These are phyloP conservation scores for Delonix regia DNA, from an alignment of 306 rosid species.

Conservation along the genomic window DNA sequence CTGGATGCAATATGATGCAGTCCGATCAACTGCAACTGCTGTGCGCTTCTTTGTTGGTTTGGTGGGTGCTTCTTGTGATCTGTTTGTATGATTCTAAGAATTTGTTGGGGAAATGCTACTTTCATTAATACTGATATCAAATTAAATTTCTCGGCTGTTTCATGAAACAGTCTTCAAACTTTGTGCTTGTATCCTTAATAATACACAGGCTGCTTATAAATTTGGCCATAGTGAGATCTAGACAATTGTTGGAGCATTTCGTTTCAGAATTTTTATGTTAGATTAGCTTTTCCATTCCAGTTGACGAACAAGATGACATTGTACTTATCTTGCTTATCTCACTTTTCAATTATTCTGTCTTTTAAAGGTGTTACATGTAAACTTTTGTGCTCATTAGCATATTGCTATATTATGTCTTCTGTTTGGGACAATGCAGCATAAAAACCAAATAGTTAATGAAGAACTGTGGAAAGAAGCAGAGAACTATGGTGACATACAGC, in stretches of 20 bases:
- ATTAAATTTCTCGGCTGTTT: slow-evolving; percentile 13
- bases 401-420: slow-evolving; percentile 36
- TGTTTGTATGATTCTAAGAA: slow-evolving; percentile 12
- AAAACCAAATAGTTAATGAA: slow-evolving; percentile 89
- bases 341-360: not conserved
- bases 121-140: not conserved
- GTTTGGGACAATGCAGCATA: slow-evolving; percentile 75
- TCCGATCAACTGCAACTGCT: slow-evolving; percentile 67
- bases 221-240: not conserved
- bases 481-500: slow-evolving; percentile 90
- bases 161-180: slow-evolving; percentile 26
- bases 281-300: slow-evolving; percentile 9
- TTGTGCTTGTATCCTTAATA: slow-evolving; percentile 14
- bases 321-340: not conserved
- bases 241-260: slow-evolving; percentile 22
- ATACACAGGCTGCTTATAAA: slow-evolving; percentile 11
- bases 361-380: slow-evolving; percentile 5
- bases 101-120: slow-evolving; percentile 14
- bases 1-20: slow-evolving; percentile 97
- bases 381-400: slow-evolving; percentile 26
- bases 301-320: slow-evolving; percentile 21
- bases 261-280: slow-evolving; percentile 17
- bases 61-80: slow-evolving; percentile 61
- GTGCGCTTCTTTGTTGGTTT: slow-evolving; percentile 98
- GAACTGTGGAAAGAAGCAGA: slow-evolving; percentile 93